Evolutionary conservation across 2,329 filamentous ascomycete species (phyloP).

Genomic region (Penicillium sp.): DNA sequence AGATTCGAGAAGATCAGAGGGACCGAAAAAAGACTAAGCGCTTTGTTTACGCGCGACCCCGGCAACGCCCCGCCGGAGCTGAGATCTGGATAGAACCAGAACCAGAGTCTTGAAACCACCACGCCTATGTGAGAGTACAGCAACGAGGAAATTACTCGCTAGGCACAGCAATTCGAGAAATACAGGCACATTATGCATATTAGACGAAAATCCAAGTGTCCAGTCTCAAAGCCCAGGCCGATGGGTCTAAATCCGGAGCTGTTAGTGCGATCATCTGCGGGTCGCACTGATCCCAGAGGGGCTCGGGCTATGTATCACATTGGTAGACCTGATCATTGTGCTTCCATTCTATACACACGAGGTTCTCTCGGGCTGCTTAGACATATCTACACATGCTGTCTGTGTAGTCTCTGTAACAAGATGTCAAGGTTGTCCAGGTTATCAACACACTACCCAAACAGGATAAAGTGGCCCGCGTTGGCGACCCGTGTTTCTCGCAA

Average conservation of each 20-base stretch:
- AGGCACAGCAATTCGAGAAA: neutral
- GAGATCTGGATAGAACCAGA: neutral
- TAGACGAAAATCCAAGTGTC: neutral
- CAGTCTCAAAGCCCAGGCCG: neutral
- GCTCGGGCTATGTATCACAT: neutral
- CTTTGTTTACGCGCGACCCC: slow-evolving; percentile 6
- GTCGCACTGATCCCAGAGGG: neutral
- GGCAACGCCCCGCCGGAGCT: slow-evolving; percentile 1
- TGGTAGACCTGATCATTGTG: neutral
- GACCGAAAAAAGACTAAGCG: neutral
- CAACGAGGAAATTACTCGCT: neutral
- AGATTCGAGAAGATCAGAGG: neutral
- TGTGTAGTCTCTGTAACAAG: neutral
- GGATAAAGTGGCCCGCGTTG: slow-evolving; percentile 38
- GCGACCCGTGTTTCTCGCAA: slow-evolving; percentile 26
- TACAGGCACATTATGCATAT: neutral
- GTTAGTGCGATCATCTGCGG: neutral
- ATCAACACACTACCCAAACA: slow-evolving; percentile 16
- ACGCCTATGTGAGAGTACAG: too few relatives aligned
- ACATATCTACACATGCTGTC: neutral
- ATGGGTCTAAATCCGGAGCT: neutral
- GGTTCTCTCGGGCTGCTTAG: neutral
- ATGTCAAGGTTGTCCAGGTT: neutral
- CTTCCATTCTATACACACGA: too few relatives aligned
- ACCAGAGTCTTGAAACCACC: neutral